phyloP scores from a whole-genome alignment of 2,329 filamentous ascomycete species.

The Sarocladium brachiariae region DNA sequence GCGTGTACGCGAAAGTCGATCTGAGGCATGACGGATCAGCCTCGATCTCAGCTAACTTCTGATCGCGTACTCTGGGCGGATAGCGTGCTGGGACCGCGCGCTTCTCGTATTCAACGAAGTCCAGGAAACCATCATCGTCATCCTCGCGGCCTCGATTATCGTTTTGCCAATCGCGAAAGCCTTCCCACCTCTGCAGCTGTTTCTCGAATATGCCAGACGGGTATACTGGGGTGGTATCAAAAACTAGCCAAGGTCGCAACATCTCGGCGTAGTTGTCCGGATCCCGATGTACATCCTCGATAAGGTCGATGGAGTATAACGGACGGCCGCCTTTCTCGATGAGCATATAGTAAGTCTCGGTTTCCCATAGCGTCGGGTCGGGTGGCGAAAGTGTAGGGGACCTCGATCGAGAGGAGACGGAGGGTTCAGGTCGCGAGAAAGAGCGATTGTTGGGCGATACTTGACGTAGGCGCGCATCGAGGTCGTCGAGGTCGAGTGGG shows the following conservation, averaged over 20 bases:
- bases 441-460: not conserved
- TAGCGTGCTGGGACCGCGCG: too few species aligned
- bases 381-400: too few species aligned
- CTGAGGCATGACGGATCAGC: too few species aligned
- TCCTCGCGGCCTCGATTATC: conserved; percentile 17
- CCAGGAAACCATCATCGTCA: conserved; percentile 15
- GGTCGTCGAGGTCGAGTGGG: conserved; percentile 6
- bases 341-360: conserved; percentile 20
- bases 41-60: too few species aligned
- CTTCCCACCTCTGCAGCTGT: conserved; percentile 21
- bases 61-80: too few species aligned
- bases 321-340: conserved; percentile 25
- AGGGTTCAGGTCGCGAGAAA: not conserved
- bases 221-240: not conserved
- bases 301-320: conserved; percentile 20
- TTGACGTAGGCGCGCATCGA: conserved; percentile 7
- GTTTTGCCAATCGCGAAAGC: conserved; percentile 25
- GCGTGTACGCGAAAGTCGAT: too few species aligned
- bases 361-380: conserved; percentile 12
- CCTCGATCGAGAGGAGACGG: not conserved
- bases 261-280: conserved; percentile 19
- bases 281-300: conserved; percentile 18
- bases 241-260: conserved; percentile 21
- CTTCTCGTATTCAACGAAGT: not conserved
- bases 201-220: conserved; percentile 16